A percentile compares a stretch with the other conserved stretches of the same genome.
Conservation (phyloP, 352 stramenopile genomes). For the Phytophthora podocarpi region DNA sequence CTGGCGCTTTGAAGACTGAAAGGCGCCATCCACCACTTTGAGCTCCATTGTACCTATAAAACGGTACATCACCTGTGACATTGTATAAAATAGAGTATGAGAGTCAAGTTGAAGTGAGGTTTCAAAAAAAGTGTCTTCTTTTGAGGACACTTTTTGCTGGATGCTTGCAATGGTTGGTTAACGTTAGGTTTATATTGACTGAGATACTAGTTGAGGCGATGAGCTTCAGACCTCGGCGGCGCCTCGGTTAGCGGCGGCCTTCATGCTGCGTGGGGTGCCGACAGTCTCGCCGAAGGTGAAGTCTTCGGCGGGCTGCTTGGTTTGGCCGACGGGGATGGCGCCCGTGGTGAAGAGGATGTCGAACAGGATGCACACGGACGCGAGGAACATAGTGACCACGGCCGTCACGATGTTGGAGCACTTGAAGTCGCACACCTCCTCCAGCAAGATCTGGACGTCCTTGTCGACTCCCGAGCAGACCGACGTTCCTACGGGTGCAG, state of each 20-base stretch:
- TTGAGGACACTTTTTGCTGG: too few species aligned
- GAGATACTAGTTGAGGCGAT: neutral
- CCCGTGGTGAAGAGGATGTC: constrained; percentile 59
- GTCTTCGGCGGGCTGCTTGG: constrained; percentile 36
- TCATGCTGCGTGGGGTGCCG: constrained; percentile 43
- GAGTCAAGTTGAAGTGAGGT: constrained; percentile 17
- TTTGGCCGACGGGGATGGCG: constrained; percentile 32
- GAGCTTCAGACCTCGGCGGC: constrained; percentile 38
- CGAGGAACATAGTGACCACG: constrained; percentile 58
- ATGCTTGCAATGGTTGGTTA: neutral
- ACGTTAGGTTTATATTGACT: constrained; percentile 1
- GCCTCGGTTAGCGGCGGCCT: constrained; percentile 33
- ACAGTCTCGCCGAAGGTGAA: constrained; percentile 53
- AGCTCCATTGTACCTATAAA: neutral
- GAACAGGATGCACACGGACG: constrained; percentile 58
- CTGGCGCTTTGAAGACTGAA: constrained; percentile 29
- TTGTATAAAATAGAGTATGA: neutral
- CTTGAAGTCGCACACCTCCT: constrained; percentile 72
- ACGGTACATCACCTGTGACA: neutral
- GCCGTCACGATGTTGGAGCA: constrained; percentile 63
- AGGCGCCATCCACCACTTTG: constrained; percentile 20
- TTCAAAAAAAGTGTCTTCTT: neutral
- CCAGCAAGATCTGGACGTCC: constrained; percentile 50
- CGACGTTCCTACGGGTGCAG: constrained; percentile 55
- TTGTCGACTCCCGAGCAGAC: constrained; percentile 57